Base-by-base conservation (phyloP, 371 early-diverging fungal species). In the Conidiobolus incongruus region DNA sequence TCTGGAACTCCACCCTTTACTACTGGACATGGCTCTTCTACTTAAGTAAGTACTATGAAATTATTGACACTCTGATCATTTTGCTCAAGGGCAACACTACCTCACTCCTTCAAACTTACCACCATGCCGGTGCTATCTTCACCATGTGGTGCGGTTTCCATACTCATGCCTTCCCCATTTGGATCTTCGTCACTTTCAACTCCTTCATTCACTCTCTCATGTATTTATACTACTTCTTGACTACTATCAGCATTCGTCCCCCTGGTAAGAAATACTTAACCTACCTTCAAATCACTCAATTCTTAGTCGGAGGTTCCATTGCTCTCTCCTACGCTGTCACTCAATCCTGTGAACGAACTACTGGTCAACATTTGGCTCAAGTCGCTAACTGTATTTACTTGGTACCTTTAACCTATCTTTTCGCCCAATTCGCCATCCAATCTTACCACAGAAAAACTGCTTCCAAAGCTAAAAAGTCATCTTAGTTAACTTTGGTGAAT, bases 131-230 rank as follows among this genome's bases (percentile, higher is more conserved):
- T 31, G 86, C 87, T 15, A 83, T 88, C 59, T 62, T 84, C 50
- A 74, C 78, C 45, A 68, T 65, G 65, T 66, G 66, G 72, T 62
- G 72, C 32, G 77, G 78, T 40, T 70, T 79, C 53, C 66, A 72
- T 49, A 77, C 69, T 52, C 59, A 63, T 44, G 70, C 82, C 1
- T 71, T 78, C 16, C 78, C 80, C 21, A 76, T 78, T 54, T 82
- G 81, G 68, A 74, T 83, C 51, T 85, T 86, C 54, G 84, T 85
- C 33, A 59, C 81, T 34, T 73, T 80, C 60, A 89, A 86, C 63
- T 83, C 83, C 6, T 77, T 84, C 49, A 79, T 89, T 42, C 90
- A 89, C 58, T 72, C 87, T 45, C 57, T 85, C 64, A 89, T 89
- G 89, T 89, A 89, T 60, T 56, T 61, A 38, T 88, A 87, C 63